Evolutionary conservation across 2,329 filamentous ascomycete genomes (phyloP), one percentile per base, ranked within the genome.

Genomic region (Fusarium miscanthi): DNA sequence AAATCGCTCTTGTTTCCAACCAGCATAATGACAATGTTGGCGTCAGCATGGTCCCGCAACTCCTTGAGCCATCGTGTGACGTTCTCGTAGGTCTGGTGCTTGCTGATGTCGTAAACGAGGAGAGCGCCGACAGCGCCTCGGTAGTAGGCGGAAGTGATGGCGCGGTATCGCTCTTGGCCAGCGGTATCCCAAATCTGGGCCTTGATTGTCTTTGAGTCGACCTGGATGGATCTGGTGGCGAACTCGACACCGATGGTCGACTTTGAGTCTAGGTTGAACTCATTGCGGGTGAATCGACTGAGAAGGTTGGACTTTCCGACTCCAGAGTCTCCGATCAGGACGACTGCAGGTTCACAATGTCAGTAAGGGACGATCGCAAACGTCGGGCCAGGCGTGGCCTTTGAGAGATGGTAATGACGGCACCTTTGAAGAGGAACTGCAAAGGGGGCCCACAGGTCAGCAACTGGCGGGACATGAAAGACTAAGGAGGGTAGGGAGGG

Each of bases 1-100:
- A 98, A 93, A 97, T 99, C 96, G 84, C 95, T 98, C 93, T 99
- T 99, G 91, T 99, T 99, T 84, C 96, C 96, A 63, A 98, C 96
- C 80, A 99, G 88, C 96, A 99, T 99, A 83, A 99, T 99, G 79
- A 99, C 95, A 80, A 98, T 98, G 87, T 98, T 98, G 79, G 94
- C 95, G 83, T 99, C 96, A 78, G 96, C 96, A 84, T 99, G 95
- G 82, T 98, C 96, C 79, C 96, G 91, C 81, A 99, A 89, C 88
- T 99, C 96, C 87, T 98, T 99, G 87, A 99, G 87, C 96, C 96
- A 99, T 85, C 97, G 90, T 76, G 94, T 98, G 80, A 99, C 96
- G 83, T 98, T 98, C 86, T 98, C 95, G 84, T 98, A 98, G 76
- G 96, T 98, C 87, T 97, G 94, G 85, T 98, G 94, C 89, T 98